These are phyloP conservation scores for Boletus tomentosulus DNA, from an alignment of 768 basidiomycete genomes.

Conservation along the genomic window DNA sequence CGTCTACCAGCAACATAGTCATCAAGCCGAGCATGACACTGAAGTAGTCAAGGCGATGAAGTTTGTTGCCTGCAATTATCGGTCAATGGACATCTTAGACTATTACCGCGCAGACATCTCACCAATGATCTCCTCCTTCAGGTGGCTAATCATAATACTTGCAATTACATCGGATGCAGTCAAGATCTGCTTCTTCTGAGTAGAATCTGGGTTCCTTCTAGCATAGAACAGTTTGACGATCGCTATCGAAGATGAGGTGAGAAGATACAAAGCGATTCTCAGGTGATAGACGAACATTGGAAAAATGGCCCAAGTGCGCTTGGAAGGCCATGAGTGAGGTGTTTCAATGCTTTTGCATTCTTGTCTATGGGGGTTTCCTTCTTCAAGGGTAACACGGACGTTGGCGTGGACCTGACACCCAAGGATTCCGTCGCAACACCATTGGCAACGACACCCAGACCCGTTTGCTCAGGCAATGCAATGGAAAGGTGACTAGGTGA, in stretches of 20 bases:
- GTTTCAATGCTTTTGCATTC: conserved; percentile 75
- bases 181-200: conserved; percentile 74
- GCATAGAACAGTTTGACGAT: conserved; percentile 85
- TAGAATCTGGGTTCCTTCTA: conserved; percentile 67
- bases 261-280: not conserved
- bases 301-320: conserved; percentile 77
- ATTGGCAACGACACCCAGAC: conserved; percentile 29
- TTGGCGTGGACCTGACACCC: conserved; percentile 17
- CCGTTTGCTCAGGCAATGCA: conserved; percentile 38
- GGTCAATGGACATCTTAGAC: conserved; percentile 8
- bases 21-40: conserved; percentile 52
- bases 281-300: conserved; percentile 55
- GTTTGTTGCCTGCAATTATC: conserved; percentile 34
- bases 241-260: conserved; percentile 41
- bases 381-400: conserved; percentile 31
- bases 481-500: conserved; percentile 42
- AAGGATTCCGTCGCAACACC: conserved; percentile 26
- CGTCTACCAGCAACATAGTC: conserved; percentile 54
- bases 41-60: conserved; percentile 45
- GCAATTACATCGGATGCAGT: conserved; percentile 70
- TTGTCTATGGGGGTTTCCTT: conserved; percentile 47
- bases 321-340: conserved; percentile 75
- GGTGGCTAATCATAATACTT: conserved; percentile 65
- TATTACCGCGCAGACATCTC: conserved; percentile 25
- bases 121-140: conserved; percentile 54